These are phyloP conservation scores for Colletotrichum sp. DNA, from an alignment of 2,329 filamentous ascomycete species.

Conservation along the genomic window DNA sequence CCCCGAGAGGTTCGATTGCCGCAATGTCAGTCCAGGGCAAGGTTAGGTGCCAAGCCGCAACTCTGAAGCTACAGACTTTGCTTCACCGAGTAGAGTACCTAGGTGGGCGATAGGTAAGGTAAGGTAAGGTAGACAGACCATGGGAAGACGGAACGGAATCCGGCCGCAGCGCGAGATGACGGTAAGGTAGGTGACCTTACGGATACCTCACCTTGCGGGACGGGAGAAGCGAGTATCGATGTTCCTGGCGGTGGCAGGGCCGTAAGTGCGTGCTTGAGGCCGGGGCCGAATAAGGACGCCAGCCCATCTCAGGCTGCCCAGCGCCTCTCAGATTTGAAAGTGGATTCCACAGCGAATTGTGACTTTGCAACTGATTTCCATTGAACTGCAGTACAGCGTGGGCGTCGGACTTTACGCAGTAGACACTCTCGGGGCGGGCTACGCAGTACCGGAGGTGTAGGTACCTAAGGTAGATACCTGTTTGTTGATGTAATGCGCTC, in stretches of 20 bases:
- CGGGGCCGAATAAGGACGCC: background rate
- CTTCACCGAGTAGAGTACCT: background rate
- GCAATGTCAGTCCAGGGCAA: background rate
- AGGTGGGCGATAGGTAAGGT: background rate
- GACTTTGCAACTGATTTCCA: background rate
- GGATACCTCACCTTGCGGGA: background rate
- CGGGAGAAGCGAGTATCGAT: background rate
- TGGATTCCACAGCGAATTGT: background rate
- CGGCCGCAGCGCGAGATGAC: background rate
- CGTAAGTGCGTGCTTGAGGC: background rate
- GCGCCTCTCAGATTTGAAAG: background rate
- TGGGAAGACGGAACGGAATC: background rate
- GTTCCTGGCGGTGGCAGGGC: background rate
- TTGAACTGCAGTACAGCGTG: background rate
- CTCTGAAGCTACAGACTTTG: background rate
- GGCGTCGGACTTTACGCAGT: background rate
- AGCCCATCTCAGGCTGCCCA: background rate
- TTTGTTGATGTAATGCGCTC: conserved; percentile 6
- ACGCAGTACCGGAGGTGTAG: background rate
- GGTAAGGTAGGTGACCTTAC: background rate
- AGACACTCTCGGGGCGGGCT: background rate
- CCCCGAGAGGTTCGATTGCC: background rate
- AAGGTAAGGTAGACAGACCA: background rate
- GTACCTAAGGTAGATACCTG: background rate
- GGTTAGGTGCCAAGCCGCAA: background rate